These are phyloP conservation scores for Fusarium humuli DNA, from an alignment of 2,329 filamentous ascomycete genomes.

Conservation along the genomic window DNA sequence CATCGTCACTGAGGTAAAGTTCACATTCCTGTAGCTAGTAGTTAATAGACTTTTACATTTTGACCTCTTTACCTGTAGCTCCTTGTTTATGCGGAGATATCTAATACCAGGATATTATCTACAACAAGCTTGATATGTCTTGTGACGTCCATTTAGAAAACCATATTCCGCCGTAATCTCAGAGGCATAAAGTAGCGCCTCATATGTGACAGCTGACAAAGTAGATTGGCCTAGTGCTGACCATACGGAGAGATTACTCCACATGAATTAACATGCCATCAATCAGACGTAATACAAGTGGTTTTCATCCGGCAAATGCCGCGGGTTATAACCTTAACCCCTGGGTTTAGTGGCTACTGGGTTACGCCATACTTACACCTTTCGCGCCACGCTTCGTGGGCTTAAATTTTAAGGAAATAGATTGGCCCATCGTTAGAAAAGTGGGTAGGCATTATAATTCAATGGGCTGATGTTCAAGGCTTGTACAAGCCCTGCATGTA, in stretches of 20 bases:
- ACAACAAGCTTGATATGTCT: neutral
- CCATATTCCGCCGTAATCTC: neutral
- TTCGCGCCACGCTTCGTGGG: neutral
- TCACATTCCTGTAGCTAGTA: too few relatives aligned
- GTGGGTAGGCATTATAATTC: too few relatives aligned
- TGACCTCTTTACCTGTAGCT: too few relatives aligned
- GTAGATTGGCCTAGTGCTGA: neutral
- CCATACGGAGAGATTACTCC: rapidly evolving
- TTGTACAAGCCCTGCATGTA: too few relatives aligned
- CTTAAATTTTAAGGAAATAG: too few relatives aligned
- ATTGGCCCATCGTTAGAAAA: too few relatives aligned
- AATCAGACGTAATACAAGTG: too few relatives aligned
- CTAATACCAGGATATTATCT: neutral
- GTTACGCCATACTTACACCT: neutral
- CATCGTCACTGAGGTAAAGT: too few relatives aligned
- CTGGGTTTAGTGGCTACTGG: neutral
- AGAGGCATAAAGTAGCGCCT: neutral
- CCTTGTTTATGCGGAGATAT: neutral
- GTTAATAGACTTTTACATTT: too few relatives aligned
- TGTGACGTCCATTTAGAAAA: neutral
- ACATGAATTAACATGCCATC: neutral
- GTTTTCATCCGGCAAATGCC: too few relatives aligned
- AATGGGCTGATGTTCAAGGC: too few relatives aligned
- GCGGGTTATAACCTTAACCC: too few relatives aligned
- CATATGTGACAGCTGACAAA: neutral